These are phyloP conservation scores for Pyracantha coccinea DNA, from an alignment of 331 rosid genomes.

Conservation along the genomic window DNA sequence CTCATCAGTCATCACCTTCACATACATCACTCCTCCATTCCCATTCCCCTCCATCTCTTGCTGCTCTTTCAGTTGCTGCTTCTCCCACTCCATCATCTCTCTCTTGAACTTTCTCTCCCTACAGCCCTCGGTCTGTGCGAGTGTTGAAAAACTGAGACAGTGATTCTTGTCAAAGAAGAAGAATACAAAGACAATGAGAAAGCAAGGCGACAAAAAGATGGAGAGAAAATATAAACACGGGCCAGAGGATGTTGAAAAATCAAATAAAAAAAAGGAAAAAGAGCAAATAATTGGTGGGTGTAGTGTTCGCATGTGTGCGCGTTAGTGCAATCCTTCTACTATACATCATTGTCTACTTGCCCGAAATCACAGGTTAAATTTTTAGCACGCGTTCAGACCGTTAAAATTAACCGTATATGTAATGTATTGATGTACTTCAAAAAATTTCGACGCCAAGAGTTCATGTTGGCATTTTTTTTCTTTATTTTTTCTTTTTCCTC, in stretches of 20 bases:
- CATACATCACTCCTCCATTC: conserved; percentile 35
- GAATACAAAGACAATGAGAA: conserved; percentile 7
- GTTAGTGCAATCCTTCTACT: background rate
- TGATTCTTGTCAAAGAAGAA: background rate
- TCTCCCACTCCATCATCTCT: conserved; percentile 12
- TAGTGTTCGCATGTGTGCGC: background rate
- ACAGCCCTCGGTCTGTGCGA: background rate
- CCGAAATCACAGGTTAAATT: too few relatives aligned
- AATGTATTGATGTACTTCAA: too few relatives aligned
- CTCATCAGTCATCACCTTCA: conserved; percentile 94
- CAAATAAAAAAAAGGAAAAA: background rate
- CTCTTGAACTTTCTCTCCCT: background rate
- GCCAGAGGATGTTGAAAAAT: background rate
- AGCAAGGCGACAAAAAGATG: conserved; percentile 14
- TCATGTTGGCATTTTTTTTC: background rate
- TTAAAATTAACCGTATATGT: too few relatives aligned
- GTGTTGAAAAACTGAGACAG: background rate
- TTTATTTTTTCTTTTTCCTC: too few relatives aligned
- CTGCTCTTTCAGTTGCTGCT: conserved; percentile 24
- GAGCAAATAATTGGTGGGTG: background rate
- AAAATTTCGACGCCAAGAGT: background rate
- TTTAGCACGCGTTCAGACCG: too few relatives aligned
- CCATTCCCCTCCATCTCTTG: conserved; percentile 10
- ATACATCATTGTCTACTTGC: too few relatives aligned
- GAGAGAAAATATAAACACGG: background rate